Evolutionary conservation across 2,329 filamentous ascomycete species (phyloP).

Genomic region (Curvularia sp.): DNA sequence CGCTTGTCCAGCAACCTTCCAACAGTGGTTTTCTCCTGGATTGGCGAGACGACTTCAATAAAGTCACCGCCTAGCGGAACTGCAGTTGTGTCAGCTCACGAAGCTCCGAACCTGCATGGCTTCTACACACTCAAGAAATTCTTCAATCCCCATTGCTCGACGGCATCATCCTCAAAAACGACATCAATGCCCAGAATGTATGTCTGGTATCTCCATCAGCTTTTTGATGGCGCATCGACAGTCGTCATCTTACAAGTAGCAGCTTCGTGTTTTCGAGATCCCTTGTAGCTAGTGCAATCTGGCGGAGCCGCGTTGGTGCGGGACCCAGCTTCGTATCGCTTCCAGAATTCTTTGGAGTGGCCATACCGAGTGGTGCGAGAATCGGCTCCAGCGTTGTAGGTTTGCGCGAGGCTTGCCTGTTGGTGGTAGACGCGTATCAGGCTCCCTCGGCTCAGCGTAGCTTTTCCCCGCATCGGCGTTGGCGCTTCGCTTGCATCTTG

Average conservation of each 20-base stretch:
- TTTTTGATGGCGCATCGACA: not conserved
- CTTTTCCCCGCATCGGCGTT: conserved; percentile 13
- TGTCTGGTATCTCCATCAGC: conserved; percentile 33
- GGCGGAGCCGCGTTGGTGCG: conserved; percentile 45
- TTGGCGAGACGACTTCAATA: conserved; percentile 55
- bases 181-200: conserved; percentile 52
- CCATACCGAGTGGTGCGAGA: not conserved
- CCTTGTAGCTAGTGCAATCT: conserved; percentile 45
- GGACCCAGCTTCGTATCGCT: conserved; percentile 15
- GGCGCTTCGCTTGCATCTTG: not conserved
- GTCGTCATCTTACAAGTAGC: conserved; percentile 31
- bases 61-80: conserved; percentile 55
- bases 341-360: conserved; percentile 14
- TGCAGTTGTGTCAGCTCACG: conserved; percentile 21
- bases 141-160: conserved; percentile 52
- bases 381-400: not conserved
- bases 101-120: not conserved
- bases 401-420: not conserved
- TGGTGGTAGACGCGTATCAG: conserved; percentile 2
- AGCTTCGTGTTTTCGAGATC: conserved; percentile 39
- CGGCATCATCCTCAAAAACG: conserved; percentile 50
- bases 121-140: conserved; percentile 50
- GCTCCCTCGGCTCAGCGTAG: conserved; percentile 7
- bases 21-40: conserved; percentile 50
- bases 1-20: conserved; percentile 53